Evolutionary conservation across 371 early-diverging fungal species (phyloP), one percentile per base, ranked within the genome.

Genomic region (Syncephalastrum racemosum): DNA sequence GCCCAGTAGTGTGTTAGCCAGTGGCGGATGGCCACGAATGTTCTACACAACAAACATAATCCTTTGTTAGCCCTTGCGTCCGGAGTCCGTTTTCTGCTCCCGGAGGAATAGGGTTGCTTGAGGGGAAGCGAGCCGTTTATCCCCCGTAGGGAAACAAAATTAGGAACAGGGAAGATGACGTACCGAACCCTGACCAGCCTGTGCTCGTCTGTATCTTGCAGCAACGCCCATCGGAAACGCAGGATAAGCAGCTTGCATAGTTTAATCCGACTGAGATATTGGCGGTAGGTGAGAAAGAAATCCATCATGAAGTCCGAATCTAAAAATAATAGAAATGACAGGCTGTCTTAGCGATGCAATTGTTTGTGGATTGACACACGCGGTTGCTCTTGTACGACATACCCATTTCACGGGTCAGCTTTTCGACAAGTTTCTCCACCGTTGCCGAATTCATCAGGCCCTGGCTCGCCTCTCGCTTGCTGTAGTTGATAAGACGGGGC

Each of bases 371-470:
- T 31, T 31, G 36, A 10, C 36, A 31, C 36, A 31, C 36, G 10
- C 36, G 36, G 10, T 2, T 10, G 10, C 10, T 31, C 36, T 31
- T 31, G 36, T 31, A 20, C 42, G 10, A 51, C 66, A 46, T 78
- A 84, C 84, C 80, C 74, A 85, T 72, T 50, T 77, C 77, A 27
- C 70, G 69, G 12, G 85, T 85, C 43, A 85, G 61, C 22, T 79
- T 85, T 52, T 82, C 85, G n/a, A 85, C 74, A 18, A 85, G 51
- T 50, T 85, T 85, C 45, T 79, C 82, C 5, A 79, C 68, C 0
- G 83, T 81, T 7, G 79, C 83, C 1, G 85, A 83, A 39, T 68
- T 69, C 23, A 83, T 60, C 16, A 54, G 19, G 16, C 42, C 43
- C 56, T 61, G 13, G 41, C 53, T 39, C 14, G 50, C 23, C n/a